A percentile compares a stretch with the other conserved stretches of the same genome.
Evolutionary conservation across 2,329 filamentous ascomycete species (phyloP).

Genomic region (Neopestalotiopsis rosae): DNA sequence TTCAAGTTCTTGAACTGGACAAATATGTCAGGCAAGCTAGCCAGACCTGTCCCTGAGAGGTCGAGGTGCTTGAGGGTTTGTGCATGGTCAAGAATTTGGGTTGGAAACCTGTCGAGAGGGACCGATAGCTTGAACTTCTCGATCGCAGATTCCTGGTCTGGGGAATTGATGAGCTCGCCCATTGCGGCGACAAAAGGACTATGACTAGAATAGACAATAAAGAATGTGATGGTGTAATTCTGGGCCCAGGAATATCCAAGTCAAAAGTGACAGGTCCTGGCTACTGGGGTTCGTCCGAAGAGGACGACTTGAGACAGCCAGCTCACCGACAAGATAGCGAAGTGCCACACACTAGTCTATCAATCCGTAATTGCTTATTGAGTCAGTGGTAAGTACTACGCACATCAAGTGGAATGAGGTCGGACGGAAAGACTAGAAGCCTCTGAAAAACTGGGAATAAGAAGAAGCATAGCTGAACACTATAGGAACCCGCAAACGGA

Average conservation of each 20-base stretch:
- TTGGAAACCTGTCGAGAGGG: constrained; percentile 42
- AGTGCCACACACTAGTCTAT: constrained; percentile 1
- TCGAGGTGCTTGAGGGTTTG: constrained; percentile 50
- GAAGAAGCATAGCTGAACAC: too few relatives aligned
- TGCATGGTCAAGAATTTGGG: constrained; percentile 46
- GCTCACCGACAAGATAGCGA: not conserved
- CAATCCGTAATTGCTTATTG: not conserved
- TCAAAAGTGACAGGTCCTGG: not conserved
- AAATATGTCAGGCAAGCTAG: constrained; percentile 45
- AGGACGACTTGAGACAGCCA: constrained; percentile 1
- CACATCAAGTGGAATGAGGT: not conserved
- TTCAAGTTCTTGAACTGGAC: constrained; percentile 47
- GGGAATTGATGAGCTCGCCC: not conserved
- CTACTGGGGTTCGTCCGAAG: not conserved
- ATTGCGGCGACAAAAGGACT: not conserved
- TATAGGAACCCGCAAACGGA: too few relatives aligned
- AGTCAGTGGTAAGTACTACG: not conserved
- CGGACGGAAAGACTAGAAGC: too few relatives aligned
- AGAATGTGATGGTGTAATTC: not conserved
- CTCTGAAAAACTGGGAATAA: too few relatives aligned
- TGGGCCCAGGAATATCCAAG: not conserved
- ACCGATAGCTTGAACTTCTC: constrained; percentile 42
- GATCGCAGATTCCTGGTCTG: constrained; percentile 19
- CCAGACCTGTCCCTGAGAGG: constrained; percentile 51
- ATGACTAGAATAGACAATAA: not conserved